Conservation (phyloP, 371 early-diverging fungal genomes). For the Saksenaea vasiformis region DNA sequence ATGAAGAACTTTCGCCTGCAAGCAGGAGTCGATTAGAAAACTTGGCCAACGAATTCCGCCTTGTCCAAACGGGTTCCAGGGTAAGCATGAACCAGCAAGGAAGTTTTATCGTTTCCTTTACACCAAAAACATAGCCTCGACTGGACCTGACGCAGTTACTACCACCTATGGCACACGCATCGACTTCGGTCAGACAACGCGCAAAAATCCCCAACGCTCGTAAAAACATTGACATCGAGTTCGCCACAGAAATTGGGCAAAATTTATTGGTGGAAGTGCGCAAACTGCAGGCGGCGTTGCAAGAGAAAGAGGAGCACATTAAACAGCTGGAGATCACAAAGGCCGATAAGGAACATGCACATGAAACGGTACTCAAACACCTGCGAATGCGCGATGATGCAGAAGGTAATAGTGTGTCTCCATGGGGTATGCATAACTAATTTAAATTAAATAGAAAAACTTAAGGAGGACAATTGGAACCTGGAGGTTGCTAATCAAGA, state of each 20-base stretch:
- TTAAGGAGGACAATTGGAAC: constrained; percentile 28
- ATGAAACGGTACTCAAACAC: constrained; percentile 50
- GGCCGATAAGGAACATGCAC: constrained; percentile 47
- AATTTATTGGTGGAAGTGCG: constrained; percentile 32
- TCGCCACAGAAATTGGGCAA: constrained; percentile 35
- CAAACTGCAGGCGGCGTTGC: constrained; percentile 26
- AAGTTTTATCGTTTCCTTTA: neutral
- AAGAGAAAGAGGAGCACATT: constrained; percentile 52
- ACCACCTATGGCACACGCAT: neutral
- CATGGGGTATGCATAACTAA: neutral
- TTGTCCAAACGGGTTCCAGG: neutral
- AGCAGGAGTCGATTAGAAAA: neutral
- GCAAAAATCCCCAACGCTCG: neutral
- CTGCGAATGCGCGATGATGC: constrained; percentile 39
- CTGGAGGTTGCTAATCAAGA: constrained; percentile 26
- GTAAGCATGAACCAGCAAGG: neutral
- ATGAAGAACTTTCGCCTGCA: neutral
- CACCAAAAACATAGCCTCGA: neutral
- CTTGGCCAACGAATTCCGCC: neutral
- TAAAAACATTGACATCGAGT: constrained; percentile 21
- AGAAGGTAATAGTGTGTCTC: constrained; percentile 32
- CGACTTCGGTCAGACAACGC: neutral
- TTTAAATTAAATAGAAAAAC: constrained; percentile 25
- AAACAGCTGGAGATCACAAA: constrained; percentile 53
- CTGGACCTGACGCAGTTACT: neutral